Conservation (phyloP, 2,329 filamentous ascomycete species). For the Fusarium graminum region DNA sequence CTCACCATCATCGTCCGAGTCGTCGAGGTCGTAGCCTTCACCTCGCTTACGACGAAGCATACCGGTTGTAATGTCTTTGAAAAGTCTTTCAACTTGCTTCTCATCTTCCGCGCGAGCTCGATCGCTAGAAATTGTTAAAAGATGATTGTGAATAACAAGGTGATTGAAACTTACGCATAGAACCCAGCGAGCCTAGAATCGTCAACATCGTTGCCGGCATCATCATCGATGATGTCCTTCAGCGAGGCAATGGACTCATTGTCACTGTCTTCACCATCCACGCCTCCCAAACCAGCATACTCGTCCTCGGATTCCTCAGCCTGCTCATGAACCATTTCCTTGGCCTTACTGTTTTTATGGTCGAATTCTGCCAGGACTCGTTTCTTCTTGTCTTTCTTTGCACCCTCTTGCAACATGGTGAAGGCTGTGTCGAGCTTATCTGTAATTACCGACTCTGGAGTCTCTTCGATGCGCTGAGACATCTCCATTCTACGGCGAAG, state of each 20-base stretch:
- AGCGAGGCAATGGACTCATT: constrained; percentile 78
- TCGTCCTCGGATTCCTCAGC: constrained; percentile 98
- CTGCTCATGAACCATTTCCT: constrained; percentile 89
- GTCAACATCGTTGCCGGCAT: constrained; percentile 80
- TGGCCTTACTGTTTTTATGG: constrained; percentile 88
- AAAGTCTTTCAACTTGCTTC: constrained; percentile 88
- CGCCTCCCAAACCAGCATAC: constrained; percentile 92
- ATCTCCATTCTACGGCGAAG: constrained; percentile 60
- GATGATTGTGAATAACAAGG: background rate
- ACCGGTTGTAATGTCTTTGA: constrained; percentile 92
- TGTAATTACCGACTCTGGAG: constrained; percentile 31
- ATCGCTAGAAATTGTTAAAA: constrained; percentile 66
- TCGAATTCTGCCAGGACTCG: constrained; percentile 72
- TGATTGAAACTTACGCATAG: constrained; percentile 78
- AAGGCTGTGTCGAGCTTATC: constrained; percentile 67
- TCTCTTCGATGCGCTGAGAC: constrained; percentile 38
- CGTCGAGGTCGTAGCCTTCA: constrained; percentile 85
- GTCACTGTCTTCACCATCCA: constrained; percentile 87
- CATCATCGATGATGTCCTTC: constrained; percentile 91
- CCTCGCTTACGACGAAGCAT: constrained; percentile 86
- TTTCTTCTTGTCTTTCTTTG: constrained; percentile 67
- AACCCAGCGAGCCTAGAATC: constrained; percentile 86
- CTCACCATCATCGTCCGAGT: constrained; percentile 90
- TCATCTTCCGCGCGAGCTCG: constrained; percentile 85
- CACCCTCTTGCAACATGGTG: constrained; percentile 76